Conservation (phyloP, 768 basidiomycete genomes). For the Pleurotus platypus region DNA sequence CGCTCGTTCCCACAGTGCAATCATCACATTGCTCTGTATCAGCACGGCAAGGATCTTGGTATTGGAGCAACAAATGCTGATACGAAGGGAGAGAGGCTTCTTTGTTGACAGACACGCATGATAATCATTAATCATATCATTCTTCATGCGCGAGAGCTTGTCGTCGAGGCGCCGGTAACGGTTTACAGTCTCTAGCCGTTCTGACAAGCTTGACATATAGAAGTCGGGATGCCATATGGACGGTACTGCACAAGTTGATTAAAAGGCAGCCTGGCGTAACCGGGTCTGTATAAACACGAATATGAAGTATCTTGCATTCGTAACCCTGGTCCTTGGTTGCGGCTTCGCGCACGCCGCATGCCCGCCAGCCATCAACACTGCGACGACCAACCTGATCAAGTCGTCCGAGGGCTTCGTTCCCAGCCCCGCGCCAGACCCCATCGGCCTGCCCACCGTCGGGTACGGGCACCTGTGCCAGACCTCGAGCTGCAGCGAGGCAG, state of each 20-base stretch:
- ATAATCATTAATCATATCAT: too few species aligned
- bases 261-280: background rate
- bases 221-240: background rate
- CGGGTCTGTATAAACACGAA: background rate
- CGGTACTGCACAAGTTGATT: background rate
- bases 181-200: background rate
- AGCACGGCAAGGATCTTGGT: background rate
- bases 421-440: conserved; percentile 24
- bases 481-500: conserved; percentile 17
- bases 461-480: conserved; percentile 24
- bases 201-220: background rate
- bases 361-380: conserved; percentile 15
- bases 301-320: background rate
- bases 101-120: background rate
- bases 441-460: conserved; percentile 27
- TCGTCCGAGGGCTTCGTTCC: conserved; percentile 25
- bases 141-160: too few species aligned
- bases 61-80: background rate
- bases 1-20: background rate
- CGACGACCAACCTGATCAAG: conserved; percentile 24
- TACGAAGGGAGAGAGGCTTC: too few species aligned
- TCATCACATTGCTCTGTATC: background rate
- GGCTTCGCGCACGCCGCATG: conserved; percentile 2
- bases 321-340: background rate
- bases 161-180: background rate